Base-by-base conservation (phyloP, 306 rosid species). In the Cicer arietinum region DNA sequence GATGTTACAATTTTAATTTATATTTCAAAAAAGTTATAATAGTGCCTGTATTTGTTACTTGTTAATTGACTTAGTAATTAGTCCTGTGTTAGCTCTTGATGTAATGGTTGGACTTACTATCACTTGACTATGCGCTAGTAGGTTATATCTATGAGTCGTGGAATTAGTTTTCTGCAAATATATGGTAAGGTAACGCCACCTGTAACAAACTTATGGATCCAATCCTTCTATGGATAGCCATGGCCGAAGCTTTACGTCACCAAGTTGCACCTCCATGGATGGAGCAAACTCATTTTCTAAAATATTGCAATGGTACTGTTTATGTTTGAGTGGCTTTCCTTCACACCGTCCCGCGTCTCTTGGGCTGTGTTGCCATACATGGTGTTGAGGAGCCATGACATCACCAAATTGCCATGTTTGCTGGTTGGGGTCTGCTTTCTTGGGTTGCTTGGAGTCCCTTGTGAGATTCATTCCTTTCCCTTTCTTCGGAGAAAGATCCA, bases 21-120 rank as follows among this genome's bases (percentile, higher is more conserved):
- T 41, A 62, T 62, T 62, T 39, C 46, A 61, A 40, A n/a, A 9
- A 39, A 39, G 68, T n/a, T 40, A 62, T 39, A 39, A 39, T 62
- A 62, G 10, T 7, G 67, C 12, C n/a, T 39, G 12, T 39, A 60
- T 35, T 37, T 35, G 67, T 61, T 62, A 39, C 67, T 62, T 39
- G 48, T 62, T 41, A 64, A 10, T 64, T 64, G 51, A 41, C 30
- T 14, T 63, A 9, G 37, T 42, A 9, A 63, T 8, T 41, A 4
- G 48, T 62, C 47, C 12, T 39, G 35, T 62, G 14, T 62, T 40
- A 40, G 47, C 30, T 39, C 68, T 7, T 62, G 11, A 7, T 61
- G 47, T 61, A 61, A 39, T 11, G 7, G 67, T 37, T 61, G 12
- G 46, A 25, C 42, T 59, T 10, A 16, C 43, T 59, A 35, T 11